Base-by-base conservation (phyloP, 441 rosid genomes). In the Dalechampia spathulata region DNA sequence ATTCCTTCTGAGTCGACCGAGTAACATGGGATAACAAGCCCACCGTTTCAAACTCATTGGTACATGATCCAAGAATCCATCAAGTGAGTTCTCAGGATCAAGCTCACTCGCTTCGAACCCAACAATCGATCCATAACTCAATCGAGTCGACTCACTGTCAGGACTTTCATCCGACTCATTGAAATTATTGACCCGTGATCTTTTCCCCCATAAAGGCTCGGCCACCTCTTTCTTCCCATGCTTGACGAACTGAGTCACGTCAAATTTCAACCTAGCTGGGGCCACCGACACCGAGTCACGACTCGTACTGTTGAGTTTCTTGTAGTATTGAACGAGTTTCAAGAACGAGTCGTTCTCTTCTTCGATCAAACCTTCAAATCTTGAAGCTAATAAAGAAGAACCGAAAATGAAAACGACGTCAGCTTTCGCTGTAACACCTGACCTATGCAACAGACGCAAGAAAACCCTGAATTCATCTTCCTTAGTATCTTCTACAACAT, bases 1-100 rank as follows among this genome's bases (percentile, higher is more conserved):
- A 58, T 68, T 86, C 37, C 89, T 79, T 46, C 91, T 67, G 40
- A 92, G 65, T 36, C 96, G 93, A 1, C 97, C 99, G 0, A 92
- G 78, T 3, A 92, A 66, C 97, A 92, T 85, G 19, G 95, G 89
- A 20, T 89, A 92, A 71, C 90, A 80, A 2, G 94, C 95, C 97
- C 99, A 92, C 58, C 96, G 64, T 38, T 85, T 66, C 61, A 92
- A 50, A 63, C 78, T 73, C 72, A 89, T 65, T 0, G 96, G 88
- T 20, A 85, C 83, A 40, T 75, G 79, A 27, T 85, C 84, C 32
- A 92, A 27, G 13, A 92, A 92, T 48, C 99, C 99, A 13, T 86
- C 64, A 0, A 92, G 75, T 49, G 97, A 85, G 75, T 82, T 77
- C 71, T 92, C 97, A 22, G 96, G 86, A 72, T 89, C 96, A 43